A percentile compares a stretch with the other conserved stretches of the same genome.
These are phyloP conservation scores for Cenchrus purpureus DNA, from an alignment of 176 grass and related monocot species.

Conservation along the genomic window DNA sequence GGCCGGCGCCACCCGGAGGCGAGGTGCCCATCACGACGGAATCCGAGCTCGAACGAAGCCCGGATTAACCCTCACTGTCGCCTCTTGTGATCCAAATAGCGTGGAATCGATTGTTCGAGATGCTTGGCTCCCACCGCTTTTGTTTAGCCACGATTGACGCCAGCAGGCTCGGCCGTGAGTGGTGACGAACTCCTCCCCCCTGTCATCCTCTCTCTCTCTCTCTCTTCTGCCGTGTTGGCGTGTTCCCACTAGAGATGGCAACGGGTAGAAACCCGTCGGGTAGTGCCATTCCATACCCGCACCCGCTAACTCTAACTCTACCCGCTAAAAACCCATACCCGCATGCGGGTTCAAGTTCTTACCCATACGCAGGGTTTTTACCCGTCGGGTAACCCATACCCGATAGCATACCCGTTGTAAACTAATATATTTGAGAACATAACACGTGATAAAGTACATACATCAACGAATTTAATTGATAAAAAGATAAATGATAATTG, in stretches of 20 bases:
- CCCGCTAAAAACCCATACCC: no score
- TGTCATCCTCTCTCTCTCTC: neutral
- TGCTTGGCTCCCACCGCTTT: conserved; percentile 29
- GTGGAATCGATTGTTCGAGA: conserved; percentile 35
- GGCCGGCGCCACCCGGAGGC: conserved; percentile 33
- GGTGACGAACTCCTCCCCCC: conserved; percentile 22
- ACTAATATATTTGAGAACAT: no score
- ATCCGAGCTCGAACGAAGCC: neutral
- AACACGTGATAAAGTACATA: no score
- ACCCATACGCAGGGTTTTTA: no score
- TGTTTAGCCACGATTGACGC: conserved; percentile 41
- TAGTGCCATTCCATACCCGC: no score
- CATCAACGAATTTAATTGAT: no score
- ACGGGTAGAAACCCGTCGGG: no score
- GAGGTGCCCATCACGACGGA: conserved; percentile 49
- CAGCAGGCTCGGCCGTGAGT: conserved; percentile 10
- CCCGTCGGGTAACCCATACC: no score
- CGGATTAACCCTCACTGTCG: neutral
- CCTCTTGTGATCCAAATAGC: neutral
- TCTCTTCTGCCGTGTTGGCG: neutral
- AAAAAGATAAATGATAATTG: no score
- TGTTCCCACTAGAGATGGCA: neutral
- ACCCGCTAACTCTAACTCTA: no score
- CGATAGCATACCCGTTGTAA: no score
- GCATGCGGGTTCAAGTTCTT: no score